Conservation (phyloP, 352 stramenopile species). For the Phytopythium montanum region DNA sequence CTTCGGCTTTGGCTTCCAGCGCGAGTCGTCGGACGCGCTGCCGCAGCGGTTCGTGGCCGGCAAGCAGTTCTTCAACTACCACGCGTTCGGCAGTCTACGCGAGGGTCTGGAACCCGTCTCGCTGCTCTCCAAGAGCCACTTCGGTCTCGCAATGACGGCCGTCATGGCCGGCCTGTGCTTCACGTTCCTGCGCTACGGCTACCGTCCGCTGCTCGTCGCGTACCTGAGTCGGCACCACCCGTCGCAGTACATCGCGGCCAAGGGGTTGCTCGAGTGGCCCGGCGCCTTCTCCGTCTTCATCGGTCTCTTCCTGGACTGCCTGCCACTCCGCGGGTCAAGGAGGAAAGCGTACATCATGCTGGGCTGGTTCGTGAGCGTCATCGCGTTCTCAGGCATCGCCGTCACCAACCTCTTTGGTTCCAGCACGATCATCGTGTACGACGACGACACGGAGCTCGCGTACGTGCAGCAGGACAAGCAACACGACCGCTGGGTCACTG, state of each 20-base stretch:
- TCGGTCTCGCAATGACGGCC: constrained; percentile 34
- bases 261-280: constrained; percentile 57
- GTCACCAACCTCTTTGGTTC: constrained; percentile 12
- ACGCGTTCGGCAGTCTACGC: constrained; percentile 40
- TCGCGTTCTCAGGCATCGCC: constrained; percentile 21
- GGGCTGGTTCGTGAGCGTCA: constrained; percentile 43
- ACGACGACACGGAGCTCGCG: constrained; percentile 10
- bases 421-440: constrained; percentile 13
- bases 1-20: constrained; percentile 1
- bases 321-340: constrained; percentile 72
- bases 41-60: constrained; percentile 21
- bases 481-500: constrained; percentile 11
- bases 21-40: constrained; percentile 1
- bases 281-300: constrained; percentile 79
- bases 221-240: constrained; percentile 35
- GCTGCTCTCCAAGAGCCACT: constrained; percentile 32
- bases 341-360: constrained; percentile 87
- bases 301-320: constrained; percentile 80
- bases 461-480: constrained; percentile 1
- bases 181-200: constrained; percentile 29
- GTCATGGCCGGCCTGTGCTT: constrained; percentile 23
- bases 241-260: constrained; percentile 23
- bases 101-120: constrained; percentile 26
- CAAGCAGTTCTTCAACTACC: constrained; percentile 47
- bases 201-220: constrained; percentile 40